Percentiles rank a stretch among this genome's conserved stretches.
Evolutionary conservation across 106 monocot species (phyloP).

Genomic region (Agapanthus africanus): DNA sequence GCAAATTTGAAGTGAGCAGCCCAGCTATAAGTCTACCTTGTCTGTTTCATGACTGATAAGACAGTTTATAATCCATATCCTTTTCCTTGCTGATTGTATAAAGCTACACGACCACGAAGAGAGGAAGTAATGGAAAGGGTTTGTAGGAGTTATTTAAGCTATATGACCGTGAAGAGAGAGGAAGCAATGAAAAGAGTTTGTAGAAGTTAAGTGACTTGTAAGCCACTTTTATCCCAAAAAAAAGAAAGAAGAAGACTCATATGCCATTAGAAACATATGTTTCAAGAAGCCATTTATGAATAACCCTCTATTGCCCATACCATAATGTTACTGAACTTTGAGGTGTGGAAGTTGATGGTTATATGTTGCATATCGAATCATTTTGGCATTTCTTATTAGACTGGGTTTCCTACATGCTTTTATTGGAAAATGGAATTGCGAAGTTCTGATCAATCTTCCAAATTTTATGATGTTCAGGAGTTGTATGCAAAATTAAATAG

Average conservation of each 20-base stretch:
- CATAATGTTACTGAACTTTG: too few species aligned
- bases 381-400: not conserved
- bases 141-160: too few species aligned
- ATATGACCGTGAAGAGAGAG: too few species aligned
- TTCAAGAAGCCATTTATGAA: not conserved
- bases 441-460: not conserved
- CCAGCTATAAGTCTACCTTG: not conserved
- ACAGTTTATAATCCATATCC: not conserved
- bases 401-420: not conserved
- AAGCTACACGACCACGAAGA: not conserved
- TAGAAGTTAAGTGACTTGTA: too few species aligned
- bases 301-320: not conserved
- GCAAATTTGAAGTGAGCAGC: not conserved
- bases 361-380: not conserved
- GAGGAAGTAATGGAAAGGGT: too few species aligned
- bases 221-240: too few species aligned
- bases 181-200: too few species aligned
- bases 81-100: not conserved
- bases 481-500: conserved; percentile 73
- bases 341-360: not conserved
- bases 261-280: too few species aligned
- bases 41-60: not conserved
- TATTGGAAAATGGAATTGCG: not conserved
- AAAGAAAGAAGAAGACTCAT: too few species aligned
- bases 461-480: conserved; percentile 43